These are phyloP conservation scores for Leccinum glutinopallens DNA, from an alignment of 1,284 basidiomycete genomes.

Conservation along the genomic window DNA sequence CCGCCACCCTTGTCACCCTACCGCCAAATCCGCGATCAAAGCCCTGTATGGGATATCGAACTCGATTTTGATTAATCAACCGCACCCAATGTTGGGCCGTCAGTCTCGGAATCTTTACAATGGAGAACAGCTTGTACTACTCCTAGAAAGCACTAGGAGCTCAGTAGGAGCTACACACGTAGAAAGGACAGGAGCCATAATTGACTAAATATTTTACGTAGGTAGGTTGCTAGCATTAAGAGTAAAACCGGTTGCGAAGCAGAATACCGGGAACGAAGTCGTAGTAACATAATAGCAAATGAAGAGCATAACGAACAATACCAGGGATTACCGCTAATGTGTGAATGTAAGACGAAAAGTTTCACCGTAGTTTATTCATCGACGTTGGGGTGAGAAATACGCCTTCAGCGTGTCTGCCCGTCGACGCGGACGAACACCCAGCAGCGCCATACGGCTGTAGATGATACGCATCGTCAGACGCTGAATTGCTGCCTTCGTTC, in stretches of 20 bases:
- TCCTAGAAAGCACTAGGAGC: neutral
- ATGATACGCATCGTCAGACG: conserved; percentile 61
- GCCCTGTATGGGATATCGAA: conserved; percentile 66
- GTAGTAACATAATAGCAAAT: conserved; percentile 2
- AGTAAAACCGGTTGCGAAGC: neutral
- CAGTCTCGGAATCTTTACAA: too few species aligned
- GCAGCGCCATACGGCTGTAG: conserved; percentile 54
- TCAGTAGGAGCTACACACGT: neutral
- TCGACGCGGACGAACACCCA: conserved; percentile 21
- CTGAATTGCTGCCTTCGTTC: conserved; percentile 65
- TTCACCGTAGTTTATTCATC: conserved; percentile 9
- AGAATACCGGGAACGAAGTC: neutral
- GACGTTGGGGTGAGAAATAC: conserved; percentile 34
- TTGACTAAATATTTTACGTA: conserved; percentile 17
- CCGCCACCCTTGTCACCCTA: conserved; percentile 11
- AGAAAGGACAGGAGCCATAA: conserved; percentile 17
- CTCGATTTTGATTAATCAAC: conserved; percentile 32
- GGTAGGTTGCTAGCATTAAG: conserved; percentile 9
- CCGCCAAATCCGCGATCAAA: conserved; percentile 33
- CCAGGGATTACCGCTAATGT: neutral
- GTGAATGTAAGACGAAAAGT: neutral
- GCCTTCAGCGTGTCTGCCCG: conserved; percentile 32
- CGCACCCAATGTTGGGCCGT: neutral
- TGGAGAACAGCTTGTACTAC: too few species aligned
- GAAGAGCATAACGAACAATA: neutral